These are phyloP conservation scores for Fusarium sublunatum DNA, from an alignment of 2,329 filamentous ascomycete species.

Conservation along the genomic window DNA sequence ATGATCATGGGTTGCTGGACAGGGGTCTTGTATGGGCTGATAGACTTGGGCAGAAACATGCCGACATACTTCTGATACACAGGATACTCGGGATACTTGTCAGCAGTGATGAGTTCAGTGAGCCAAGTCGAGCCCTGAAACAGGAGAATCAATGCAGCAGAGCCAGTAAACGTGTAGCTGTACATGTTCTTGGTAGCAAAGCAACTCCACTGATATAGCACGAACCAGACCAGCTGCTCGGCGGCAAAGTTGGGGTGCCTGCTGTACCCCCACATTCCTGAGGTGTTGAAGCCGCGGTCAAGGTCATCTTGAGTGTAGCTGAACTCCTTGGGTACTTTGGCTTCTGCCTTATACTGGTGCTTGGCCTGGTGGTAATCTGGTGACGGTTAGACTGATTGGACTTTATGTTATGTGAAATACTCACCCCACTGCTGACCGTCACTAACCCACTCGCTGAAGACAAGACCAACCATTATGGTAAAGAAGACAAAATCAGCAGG, in stretches of 20 bases:
- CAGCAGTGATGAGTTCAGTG: conserved; percentile 81
- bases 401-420: conserved; percentile 36
- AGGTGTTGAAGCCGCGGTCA: conserved; percentile 88
- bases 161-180: conserved; percentile 83
- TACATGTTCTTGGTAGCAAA: conserved; percentile 75
- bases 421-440: conserved; percentile 93
- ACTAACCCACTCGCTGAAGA: conserved; percentile 79
- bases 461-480: conserved; percentile 59
- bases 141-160: conserved; percentile 76
- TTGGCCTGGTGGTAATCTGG: conserved; percentile 85
- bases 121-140: conserved; percentile 92
- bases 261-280: conserved; percentile 86
- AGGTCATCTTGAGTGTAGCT: conserved; percentile 77
- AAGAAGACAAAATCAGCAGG: conserved; percentile 62
- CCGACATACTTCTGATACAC: conserved; percentile 86
- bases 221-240: conserved; percentile 91
- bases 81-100: conserved; percentile 89
- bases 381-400: conserved; percentile 10
- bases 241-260: conserved; percentile 95
- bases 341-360: conserved; percentile 74
- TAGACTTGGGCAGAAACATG: conserved; percentile 78
- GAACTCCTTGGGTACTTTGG: conserved; percentile 28
- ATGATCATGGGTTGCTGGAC: conserved; percentile 58
- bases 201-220: conserved; percentile 89
- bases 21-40: conserved; percentile 58